Percentiles rank a stretch among this genome's conserved stretches.
Evolutionary conservation across 2,329 filamentous ascomycete species (phyloP).

Genomic region (Akanthomyces dipterigenus): DNA sequence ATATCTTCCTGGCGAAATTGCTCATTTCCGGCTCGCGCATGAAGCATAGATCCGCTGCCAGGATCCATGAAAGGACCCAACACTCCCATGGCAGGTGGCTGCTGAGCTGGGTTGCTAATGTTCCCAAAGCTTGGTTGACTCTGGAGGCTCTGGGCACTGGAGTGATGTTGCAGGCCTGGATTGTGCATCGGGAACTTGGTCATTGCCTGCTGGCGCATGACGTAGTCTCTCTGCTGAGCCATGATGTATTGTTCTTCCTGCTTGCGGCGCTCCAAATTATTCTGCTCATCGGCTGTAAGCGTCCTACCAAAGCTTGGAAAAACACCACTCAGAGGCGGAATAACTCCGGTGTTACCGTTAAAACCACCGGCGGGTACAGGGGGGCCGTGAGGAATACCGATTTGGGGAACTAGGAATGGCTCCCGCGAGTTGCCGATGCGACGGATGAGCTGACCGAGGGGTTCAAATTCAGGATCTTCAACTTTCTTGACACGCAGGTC

Average conservation of each 20-base stretch:
- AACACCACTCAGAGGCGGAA: constrained; percentile 84
- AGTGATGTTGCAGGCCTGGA: constrained; percentile 73
- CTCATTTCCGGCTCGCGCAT: constrained; percentile 33
- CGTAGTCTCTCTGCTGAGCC: constrained; percentile 89
- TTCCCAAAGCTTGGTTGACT: constrained; percentile 96
- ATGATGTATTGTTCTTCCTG: constrained; percentile 97
- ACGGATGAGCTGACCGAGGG: constrained; percentile 85
- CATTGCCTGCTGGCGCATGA: constrained; percentile 77
- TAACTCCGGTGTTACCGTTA: constrained; percentile 53
- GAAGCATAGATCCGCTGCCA: constrained; percentile 33
- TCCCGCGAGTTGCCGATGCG: constrained; percentile 96
- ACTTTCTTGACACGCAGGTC: constrained; percentile 92
- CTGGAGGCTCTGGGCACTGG: constrained; percentile 90
- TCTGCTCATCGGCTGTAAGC: constrained; percentile 94
- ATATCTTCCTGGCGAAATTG: constrained; percentile 67
- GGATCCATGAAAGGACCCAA: constrained; percentile 66
- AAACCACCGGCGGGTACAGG: constrained; percentile 47
- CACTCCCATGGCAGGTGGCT: constrained; percentile 48
- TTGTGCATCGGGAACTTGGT: constrained; percentile 60
- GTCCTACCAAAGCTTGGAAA: constrained; percentile 95
- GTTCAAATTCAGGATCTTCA: constrained; percentile 91
- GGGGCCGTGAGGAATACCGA: constrained; percentile 85
- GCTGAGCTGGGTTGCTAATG: constrained; percentile 73
- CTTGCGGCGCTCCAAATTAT: constrained; percentile 90
- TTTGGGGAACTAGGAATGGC: constrained; percentile 95